Evolutionary conservation across 139 green algal species (phyloP).

Genomic region (Chlamydomonas eustigma): DNA sequence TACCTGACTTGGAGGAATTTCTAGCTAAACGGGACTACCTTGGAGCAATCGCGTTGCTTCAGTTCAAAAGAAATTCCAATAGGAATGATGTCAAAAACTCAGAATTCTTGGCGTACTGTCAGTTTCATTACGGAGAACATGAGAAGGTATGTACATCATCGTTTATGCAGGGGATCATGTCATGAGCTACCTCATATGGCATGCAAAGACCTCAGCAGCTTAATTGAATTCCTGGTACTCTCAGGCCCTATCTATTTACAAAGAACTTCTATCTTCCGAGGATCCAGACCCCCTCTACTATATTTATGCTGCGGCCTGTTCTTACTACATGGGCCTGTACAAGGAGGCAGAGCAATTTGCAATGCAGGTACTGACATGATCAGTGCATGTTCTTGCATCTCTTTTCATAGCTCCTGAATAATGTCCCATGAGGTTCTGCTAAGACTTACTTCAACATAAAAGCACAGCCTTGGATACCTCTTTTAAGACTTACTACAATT

Average conservation of each 20-base stretch:
- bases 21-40: constrained; percentile 61
- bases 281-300: constrained; percentile 64
- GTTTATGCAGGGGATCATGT: not conserved
- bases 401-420: no score
- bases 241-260: constrained; percentile 63
- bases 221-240: no score
- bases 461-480: no score
- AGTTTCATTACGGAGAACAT: constrained; percentile 78
- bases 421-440: no score
- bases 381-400: no score
- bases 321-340: constrained; percentile 74
- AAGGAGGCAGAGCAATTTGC: constrained; percentile 55
- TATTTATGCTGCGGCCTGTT: constrained; percentile 62
- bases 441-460: no score
- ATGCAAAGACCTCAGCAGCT: no score
- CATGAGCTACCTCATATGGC: no score
- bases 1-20: constrained; percentile 62
- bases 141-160: constrained; percentile 45
- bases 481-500: no score
- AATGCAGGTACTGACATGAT: constrained; percentile 37
- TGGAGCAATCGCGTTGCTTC: constrained; percentile 63
- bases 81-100: constrained; percentile 44
- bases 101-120: constrained; percentile 73
- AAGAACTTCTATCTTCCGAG: constrained; percentile 51
- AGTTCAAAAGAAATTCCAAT: constrained; percentile 53